Evolutionary conservation across 1,284 basidiomycete genomes (phyloP), one percentile per base, ranked within the genome.

Genomic region (Peniophora sp.): DNA sequence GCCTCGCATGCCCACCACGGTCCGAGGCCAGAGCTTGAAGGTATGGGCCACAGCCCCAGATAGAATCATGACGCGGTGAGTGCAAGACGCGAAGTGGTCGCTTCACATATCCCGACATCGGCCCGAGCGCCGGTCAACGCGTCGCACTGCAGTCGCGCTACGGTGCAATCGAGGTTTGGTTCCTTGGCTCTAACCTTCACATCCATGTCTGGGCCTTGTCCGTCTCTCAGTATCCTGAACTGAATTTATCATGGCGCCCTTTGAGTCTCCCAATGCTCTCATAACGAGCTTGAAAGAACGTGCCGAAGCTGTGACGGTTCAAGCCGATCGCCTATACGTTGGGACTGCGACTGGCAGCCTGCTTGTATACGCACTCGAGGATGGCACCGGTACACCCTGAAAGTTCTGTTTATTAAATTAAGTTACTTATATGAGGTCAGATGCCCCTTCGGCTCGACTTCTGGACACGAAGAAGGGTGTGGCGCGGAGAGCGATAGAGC

Each of bases 401-500:
- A 34, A 20, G 9, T 12, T 36, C 47, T 2, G 27, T 19, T 41
- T 35, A 20, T 34, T 36, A 1, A 39, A 14, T 19, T 43, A 53
- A 50, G 49, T 59, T 19, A 47, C 10, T 46, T 20, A 47, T 3
- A 1, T 48, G 19, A 32, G 45, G 56, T 56, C 59, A 60, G 67
- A 60, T 38, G 68, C 68, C 23, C 68, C 71, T 6, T 60, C 63
- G 14, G 66, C 79, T 2, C 74, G 72, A 27, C 69, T 84, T 2
- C 69, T 87, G 16, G 83, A 87, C 56, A 79, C 77, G 16, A 89
- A 83, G 77, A 83, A 82, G 54, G 69, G 66, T 3, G 66, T 94
- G 27, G 70, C 75, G 12, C 75, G 81, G 56, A 79, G 78, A 58
- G 74, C 87, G 11, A 89, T 98, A 41, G 93, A 97, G 52, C 92